Evolutionary conservation across 2,329 filamentous ascomycete species (phyloP).

Genomic region (Coniosporium tulheliwenetii): DNA sequence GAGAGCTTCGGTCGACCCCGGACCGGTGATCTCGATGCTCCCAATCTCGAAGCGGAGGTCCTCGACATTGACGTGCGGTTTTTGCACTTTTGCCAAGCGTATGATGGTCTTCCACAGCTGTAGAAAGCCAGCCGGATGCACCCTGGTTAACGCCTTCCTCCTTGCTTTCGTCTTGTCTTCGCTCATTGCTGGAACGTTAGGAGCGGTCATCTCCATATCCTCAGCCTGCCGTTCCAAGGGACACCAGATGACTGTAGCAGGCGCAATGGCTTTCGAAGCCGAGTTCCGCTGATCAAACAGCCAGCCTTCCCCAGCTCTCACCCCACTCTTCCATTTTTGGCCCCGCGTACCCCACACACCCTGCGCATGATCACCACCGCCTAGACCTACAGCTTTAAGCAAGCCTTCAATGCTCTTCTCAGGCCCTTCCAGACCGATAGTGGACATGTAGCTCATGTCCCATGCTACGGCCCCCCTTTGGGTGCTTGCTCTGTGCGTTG

Average conservation of each 20-base stretch:
- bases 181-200: conserved; percentile 8
- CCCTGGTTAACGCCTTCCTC: conserved; percentile 49
- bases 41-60: conserved; percentile 59
- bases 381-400: conserved; percentile 43
- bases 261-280: conserved; percentile 46
- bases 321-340: conserved; percentile 54
- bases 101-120: conserved; percentile 51
- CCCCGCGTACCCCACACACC: conserved; percentile 48
- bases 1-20: conserved; percentile 65
- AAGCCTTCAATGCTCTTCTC: conserved; percentile 48
- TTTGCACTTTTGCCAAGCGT: conserved; percentile 41
- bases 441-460: conserved; percentile 92
- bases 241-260: conserved; percentile 63
- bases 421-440: conserved; percentile 59
- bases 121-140: conserved; percentile 70
- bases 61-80: conserved; percentile 46
- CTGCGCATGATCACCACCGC: conserved; percentile 24
- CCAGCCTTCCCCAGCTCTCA: conserved; percentile 42
- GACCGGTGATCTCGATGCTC: conserved; percentile 54
- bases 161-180: conserved; percentile 20
- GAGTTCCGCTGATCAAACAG: conserved; percentile 37
- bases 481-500: conserved; percentile 66
- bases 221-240: conserved; percentile 16
- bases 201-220: conserved; percentile 8
- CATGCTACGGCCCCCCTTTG: conserved; percentile 67